Evolutionary conservation across 2,329 filamentous ascomycete species (phyloP).

Genomic region (Penicillium corylophilum): DNA sequence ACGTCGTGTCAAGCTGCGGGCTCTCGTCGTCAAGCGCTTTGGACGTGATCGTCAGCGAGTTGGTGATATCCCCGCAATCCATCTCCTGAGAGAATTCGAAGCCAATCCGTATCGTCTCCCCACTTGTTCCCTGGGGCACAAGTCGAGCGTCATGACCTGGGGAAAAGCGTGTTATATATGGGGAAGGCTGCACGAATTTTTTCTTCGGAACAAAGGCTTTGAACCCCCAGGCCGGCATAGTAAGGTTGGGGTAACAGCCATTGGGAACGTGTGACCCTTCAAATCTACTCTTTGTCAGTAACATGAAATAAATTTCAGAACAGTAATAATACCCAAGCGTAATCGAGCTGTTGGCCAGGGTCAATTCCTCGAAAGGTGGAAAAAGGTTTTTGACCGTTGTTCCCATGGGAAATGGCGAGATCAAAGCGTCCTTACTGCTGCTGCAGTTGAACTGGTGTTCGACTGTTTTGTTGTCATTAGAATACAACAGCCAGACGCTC

Average conservation of each 20-base stretch:
- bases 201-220: constrained; percentile 58
- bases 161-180: constrained; percentile 57
- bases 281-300: constrained; percentile 17
- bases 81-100: constrained; percentile 61
- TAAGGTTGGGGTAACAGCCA: constrained; percentile 56
- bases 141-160: constrained; percentile 61
- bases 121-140: constrained; percentile 48
- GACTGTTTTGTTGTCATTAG: constrained; percentile 47
- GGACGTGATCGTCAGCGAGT: constrained; percentile 39
- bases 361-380: constrained; percentile 58
- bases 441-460: constrained; percentile 59
- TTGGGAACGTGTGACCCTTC: constrained; percentile 49
- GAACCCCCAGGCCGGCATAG: constrained; percentile 58
- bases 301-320: too few species aligned
- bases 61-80: constrained; percentile 56
- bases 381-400: constrained; percentile 63
- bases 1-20: too few species aligned
- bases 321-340: constrained; percentile 37
- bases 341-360: constrained; percentile 46
- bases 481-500: constrained; percentile 47
- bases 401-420: constrained; percentile 56
- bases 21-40: too few species aligned
- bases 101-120: constrained; percentile 47
- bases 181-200: constrained; percentile 53
- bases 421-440: constrained; percentile 47